Conservation (phyloP, 495 filamentous ascomycete species). For the Xylaria flabelliformis region DNA sequence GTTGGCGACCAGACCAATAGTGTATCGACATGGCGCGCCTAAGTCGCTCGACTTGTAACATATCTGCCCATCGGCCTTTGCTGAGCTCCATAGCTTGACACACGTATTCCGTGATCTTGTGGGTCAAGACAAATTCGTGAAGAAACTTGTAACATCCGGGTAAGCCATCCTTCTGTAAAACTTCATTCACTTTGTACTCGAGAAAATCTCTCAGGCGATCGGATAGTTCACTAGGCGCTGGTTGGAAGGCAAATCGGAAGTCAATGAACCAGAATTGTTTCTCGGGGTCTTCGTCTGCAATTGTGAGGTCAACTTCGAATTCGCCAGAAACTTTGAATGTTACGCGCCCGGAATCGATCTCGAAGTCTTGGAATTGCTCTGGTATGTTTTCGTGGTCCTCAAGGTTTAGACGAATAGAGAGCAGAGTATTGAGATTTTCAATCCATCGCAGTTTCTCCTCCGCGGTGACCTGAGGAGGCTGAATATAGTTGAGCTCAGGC, state of each 20-base stretch:
- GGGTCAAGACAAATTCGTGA: constrained; percentile 83
- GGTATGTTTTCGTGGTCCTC: constrained; percentile 82
- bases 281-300: constrained; percentile 77
- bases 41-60: constrained; percentile 74
- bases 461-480: constrained; percentile 70
- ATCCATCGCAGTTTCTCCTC: constrained; percentile 71
- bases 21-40: constrained; percentile 83
- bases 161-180: constrained; percentile 69
- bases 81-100: constrained; percentile 75
- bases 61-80: constrained; percentile 73
- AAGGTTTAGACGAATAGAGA: constrained; percentile 79
- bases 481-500: constrained; percentile 82
- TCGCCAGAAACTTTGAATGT: constrained; percentile 84
- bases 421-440: constrained; percentile 79
- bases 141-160: constrained; percentile 80
- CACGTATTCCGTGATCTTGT: constrained; percentile 81
- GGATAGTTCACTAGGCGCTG: constrained; percentile 64
- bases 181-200: constrained; percentile 72
- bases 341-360: constrained; percentile 76
- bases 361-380: constrained; percentile 71
- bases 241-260: constrained; percentile 81
- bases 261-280: constrained; percentile 93
- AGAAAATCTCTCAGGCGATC: constrained; percentile 66
- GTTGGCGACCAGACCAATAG: constrained; percentile 76
- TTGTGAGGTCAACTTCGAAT: constrained; percentile 91